Base-by-base conservation (phyloP, 129 eudicot genomes). In the Tagetes erecta region DNA sequence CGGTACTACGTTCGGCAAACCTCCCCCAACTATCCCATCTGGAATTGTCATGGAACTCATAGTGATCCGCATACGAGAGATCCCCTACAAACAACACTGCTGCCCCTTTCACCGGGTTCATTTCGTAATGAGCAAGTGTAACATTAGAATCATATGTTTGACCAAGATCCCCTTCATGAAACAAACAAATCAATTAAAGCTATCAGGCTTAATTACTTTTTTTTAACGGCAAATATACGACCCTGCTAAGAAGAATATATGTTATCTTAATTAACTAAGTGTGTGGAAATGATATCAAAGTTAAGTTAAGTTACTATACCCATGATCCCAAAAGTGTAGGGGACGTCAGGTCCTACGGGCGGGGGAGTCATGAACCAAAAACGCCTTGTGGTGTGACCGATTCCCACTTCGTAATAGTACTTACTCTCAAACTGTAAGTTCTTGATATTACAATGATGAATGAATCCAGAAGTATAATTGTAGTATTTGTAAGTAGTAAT, bases 291-390 rank as follows among this genome's bases (percentile, higher is more conserved):
- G 27, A 20, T 20, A 20, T 20, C 27, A 20, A 20, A 20, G 27
- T 20, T 20, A 20, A 20, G 27, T 20, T 20, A 20, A 20, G 27
- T 20, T 20, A 20, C 27, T 20, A 78, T 75, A 95, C 99, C 99
- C 78, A 91, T 91, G 72, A 91, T 83, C 41, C 99, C 99, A 9
- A 95, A 95, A 9, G 94, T 88, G 73, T 91, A 95, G 1, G 96
- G 92, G 10, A 84, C 96, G 68, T 95, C 93, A 6, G 97, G 99
- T 1, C 97, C 97, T 51, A 80, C 87, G 67, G 85, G 73, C 6
- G 99, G 99, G 13, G 99, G 99, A 37, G 99, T 88, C 14, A 27
- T 66, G 82, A 95, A 91, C 99, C 94, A 91, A 80, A 91, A 91
- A n/a, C 80, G 78, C 70, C 97, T 70, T 6, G 85, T 56, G 20